Evolutionary conservation across 2,329 filamentous ascomycete species (phyloP).

Genomic region (Fusarium sororula): DNA sequence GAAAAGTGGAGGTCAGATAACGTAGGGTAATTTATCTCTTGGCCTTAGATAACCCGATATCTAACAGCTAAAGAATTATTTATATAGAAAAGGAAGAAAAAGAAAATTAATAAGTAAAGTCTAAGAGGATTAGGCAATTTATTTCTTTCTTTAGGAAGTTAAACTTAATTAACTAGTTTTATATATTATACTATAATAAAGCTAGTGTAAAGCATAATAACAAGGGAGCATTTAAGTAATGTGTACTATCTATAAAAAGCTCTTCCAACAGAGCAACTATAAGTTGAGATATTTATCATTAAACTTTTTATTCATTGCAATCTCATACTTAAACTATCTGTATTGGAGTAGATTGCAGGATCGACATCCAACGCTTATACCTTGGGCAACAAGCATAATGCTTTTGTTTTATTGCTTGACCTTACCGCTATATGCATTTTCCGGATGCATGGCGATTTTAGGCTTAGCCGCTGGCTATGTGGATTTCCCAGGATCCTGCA

Average conservation of each 20-base stretch:
- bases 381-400: accelerated
- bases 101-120: too few species aligned
- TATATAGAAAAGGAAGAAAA: too few species aligned
- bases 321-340: accelerated
- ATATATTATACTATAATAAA: too few species aligned
- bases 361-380: accelerated
- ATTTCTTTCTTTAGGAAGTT: too few species aligned
- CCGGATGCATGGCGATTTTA: neutral
- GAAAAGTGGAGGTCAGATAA: neutral
- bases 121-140: too few species aligned
- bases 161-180: too few species aligned
- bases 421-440: neutral
- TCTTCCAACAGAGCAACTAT: accelerated
- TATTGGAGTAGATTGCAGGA: accelerated
- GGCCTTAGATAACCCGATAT: neutral
- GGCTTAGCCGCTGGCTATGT: neutral
- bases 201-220: too few species aligned
- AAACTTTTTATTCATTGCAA: accelerated
- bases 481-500: accelerated
- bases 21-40: neutral
- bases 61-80: accelerated
- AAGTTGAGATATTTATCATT: too few species aligned
- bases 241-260: too few species aligned
- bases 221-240: too few species aligned
- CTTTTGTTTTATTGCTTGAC: too few species aligned